Conservation (phyloP, 352 stramenopile genomes). For the Phytophthora fragariae region DNA sequence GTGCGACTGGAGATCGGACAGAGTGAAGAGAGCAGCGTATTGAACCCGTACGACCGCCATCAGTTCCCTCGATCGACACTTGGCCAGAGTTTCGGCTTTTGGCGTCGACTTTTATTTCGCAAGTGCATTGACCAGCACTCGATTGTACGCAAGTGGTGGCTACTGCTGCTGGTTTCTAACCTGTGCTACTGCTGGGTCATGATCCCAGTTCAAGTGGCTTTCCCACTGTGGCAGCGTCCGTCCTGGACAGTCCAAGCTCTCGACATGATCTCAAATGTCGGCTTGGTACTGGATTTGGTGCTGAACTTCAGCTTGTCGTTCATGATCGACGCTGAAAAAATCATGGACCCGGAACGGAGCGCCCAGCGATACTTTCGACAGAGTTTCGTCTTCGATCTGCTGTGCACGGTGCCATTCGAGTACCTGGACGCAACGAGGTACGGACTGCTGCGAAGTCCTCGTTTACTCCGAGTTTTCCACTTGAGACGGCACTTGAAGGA, state of each 20-base stretch:
- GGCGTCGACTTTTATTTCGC: constrained; percentile 1
- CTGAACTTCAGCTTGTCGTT: constrained; percentile 72
- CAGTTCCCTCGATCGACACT: neutral
- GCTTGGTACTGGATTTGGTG: constrained; percentile 54
- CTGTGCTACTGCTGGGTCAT: constrained; percentile 63
- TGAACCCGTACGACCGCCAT: constrained; percentile 15
- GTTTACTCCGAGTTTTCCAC: constrained; percentile 45
- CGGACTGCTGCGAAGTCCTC: constrained; percentile 47
- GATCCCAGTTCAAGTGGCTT: constrained; percentile 59
- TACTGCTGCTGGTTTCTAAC: constrained; percentile 41
- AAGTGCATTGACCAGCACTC: constrained; percentile 64
- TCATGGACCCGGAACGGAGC: constrained; percentile 50
- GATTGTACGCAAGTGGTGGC: constrained; percentile 50
- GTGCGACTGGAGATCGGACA: neutral
- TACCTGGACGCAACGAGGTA: constrained; percentile 37
- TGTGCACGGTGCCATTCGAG: constrained; percentile 58
- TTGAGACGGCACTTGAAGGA: constrained; percentile 43
- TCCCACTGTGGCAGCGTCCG: constrained; percentile 46
- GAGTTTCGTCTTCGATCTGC: constrained; percentile 50
- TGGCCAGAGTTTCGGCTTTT: neutral
- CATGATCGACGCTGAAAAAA: constrained; percentile 59
- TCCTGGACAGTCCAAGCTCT: constrained; percentile 39
- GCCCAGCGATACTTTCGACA: constrained; percentile 47
- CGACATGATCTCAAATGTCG: constrained; percentile 47
- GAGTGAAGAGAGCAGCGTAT: neutral